A percentile compares a stretch with the other conserved stretches of the same genome.
phyloP scores from a whole-genome alignment of 352 stramenopile species.

The Phytophthora quininea region DNA sequence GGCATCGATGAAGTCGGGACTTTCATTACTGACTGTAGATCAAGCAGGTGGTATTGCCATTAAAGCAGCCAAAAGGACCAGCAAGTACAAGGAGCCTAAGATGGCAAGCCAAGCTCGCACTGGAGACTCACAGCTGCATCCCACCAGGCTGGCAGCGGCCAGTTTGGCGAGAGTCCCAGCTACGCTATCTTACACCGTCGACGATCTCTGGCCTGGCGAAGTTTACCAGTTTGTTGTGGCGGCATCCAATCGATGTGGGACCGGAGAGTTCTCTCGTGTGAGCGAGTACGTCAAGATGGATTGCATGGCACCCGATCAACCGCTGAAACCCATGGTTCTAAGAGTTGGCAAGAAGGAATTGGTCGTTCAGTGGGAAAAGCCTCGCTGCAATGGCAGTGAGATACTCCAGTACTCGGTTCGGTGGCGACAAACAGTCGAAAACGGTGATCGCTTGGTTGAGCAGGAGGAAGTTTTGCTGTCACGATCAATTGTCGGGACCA shows the following conservation, averaged over 20 bases:
- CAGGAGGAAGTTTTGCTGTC: conserved; percentile 45
- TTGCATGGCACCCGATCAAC: conserved; percentile 58
- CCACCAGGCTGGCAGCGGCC: no score
- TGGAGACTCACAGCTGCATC: neutral
- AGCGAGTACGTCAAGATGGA: conserved; percentile 82
- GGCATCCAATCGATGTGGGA: conserved; percentile 68
- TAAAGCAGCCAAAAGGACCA: neutral
- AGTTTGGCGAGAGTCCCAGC: neutral
- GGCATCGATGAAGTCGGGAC: neutral
- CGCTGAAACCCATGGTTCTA: conserved; percentile 38
- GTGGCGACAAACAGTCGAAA: conserved; percentile 45
- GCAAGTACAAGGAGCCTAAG: neutral
- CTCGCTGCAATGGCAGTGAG: conserved; percentile 69
- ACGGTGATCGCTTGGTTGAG: neutral
- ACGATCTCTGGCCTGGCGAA: conserved; percentile 63
- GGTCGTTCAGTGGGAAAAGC: conserved; percentile 59
- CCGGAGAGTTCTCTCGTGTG: conserved; percentile 62
- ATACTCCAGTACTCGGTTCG: conserved; percentile 73
- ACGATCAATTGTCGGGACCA: conserved; percentile 55
- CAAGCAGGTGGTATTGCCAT: neutral
- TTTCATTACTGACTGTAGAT: neutral
- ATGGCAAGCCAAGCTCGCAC: conserved; percentile 1
- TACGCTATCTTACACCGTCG: conserved; percentile 39
- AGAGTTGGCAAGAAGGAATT: conserved; percentile 46
- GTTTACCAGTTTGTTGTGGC: conserved; percentile 81